Conservation (phyloP, 768 basidiomycete genomes). For the Agaricus blazei region DNA sequence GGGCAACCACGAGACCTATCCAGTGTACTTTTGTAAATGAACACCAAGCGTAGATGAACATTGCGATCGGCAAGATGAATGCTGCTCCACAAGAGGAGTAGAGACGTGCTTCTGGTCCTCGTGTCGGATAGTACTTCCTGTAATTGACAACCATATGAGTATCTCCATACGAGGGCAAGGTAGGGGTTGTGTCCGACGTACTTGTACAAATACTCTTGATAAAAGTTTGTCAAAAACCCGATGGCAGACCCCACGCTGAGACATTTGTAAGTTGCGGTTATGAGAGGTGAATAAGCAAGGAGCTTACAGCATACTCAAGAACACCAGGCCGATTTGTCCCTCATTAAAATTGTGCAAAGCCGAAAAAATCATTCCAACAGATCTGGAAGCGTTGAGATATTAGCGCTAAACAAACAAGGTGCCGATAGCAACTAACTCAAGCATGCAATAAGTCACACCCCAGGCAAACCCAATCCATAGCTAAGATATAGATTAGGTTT, state of each 20-base stretch:
- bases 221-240: constrained; percentile 40
- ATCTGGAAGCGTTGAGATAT: neutral
- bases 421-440: constrained; percentile 36
- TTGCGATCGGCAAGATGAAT: constrained; percentile 47
- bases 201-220: constrained; percentile 49
- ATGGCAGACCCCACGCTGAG: constrained; percentile 49
- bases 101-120: constrained; percentile 56
- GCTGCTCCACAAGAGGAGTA: constrained; percentile 52
- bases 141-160: neutral
- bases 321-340: constrained; percentile 57
- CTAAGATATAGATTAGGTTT: constrained; percentile 22
- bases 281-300: neutral
- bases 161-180: neutral
- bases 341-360: constrained; percentile 54
- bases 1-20: constrained; percentile 54
- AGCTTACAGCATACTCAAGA: constrained; percentile 50
- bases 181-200: constrained; percentile 16
- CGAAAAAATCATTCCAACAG: constrained; percentile 35
- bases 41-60: constrained; percentile 74
- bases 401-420: neutral
- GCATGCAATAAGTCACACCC: constrained; percentile 69
- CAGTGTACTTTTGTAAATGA: constrained; percentile 52
- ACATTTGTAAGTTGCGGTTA: neutral
- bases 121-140: constrained; percentile 27
- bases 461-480: constrained; percentile 70